These are phyloP conservation scores for Aechmea fasciata DNA, from an alignment of 176 grass and related monocot genomes.

Conservation along the genomic window DNA sequence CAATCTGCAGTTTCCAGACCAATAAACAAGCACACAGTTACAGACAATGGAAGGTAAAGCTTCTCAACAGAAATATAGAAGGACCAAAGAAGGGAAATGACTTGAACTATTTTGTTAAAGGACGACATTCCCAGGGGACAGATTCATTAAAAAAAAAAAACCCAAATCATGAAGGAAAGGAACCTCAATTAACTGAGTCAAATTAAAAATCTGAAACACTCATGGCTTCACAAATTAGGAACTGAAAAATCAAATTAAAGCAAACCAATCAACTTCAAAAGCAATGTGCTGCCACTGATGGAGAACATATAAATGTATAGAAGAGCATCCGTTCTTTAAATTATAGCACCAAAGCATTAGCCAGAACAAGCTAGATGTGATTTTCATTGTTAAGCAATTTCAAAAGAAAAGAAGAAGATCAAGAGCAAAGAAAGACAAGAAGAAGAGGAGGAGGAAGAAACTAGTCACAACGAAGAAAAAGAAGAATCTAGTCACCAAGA, in stretches of 20 bases:
- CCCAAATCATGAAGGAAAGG: neutral
- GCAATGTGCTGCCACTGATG: neutral
- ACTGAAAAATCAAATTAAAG: neutral
- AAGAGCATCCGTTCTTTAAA: too few relatives aligned
- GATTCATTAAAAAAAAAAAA: neutral
- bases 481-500: too few relatives aligned
- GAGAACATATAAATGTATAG: too few relatives aligned
- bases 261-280: neutral
- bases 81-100: neutral
- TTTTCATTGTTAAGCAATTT: too few relatives aligned
- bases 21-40: slow-evolving; percentile 2
- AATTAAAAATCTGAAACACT: neutral
- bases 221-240: neutral
- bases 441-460: too few relatives aligned
- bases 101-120: neutral
- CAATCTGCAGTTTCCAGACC: slow-evolving; percentile 52
- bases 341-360: too few relatives aligned
- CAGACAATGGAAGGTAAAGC: neutral
- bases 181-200: neutral
- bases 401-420: too few relatives aligned
- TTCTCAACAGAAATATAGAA: neutral
- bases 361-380: too few relatives aligned
- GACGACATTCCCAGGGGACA: neutral
- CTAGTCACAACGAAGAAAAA: too few relatives aligned
- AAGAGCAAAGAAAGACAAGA: too few relatives aligned